Evolutionary conservation across 306 rosid genomes (phyloP).

Genomic region (Psophocarpus tetragonolobus): DNA sequence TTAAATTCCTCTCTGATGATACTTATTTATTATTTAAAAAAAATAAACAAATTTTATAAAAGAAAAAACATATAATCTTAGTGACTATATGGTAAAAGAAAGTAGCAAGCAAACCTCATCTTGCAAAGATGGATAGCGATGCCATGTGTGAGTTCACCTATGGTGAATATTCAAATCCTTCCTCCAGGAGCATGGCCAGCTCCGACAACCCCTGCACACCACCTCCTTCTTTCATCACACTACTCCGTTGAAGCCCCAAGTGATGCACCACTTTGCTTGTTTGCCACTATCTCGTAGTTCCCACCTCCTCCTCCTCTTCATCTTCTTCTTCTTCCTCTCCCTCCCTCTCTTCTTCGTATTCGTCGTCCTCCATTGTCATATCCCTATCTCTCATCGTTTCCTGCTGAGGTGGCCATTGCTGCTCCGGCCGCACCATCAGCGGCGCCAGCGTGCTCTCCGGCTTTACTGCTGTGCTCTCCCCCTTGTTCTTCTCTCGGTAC

Average conservation of each 20-base stretch:
- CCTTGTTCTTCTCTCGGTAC: constrained; percentile 56
- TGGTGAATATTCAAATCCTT: constrained; percentile 30
- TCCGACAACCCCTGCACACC: constrained; percentile 45
- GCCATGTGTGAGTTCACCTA: constrained; percentile 36
- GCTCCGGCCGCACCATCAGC: constrained; percentile 88
- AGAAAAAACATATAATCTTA: constrained; percentile 45
- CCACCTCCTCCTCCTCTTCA: constrained; percentile 42
- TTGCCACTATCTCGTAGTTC: constrained; percentile 65
- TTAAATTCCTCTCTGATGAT: constrained; percentile 29
- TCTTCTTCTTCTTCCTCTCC: constrained; percentile 31
- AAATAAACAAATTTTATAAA: constrained; percentile 60
- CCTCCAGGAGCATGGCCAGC: constrained; percentile 7
- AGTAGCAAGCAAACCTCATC: constrained; percentile 21
- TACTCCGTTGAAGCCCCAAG: constrained; percentile 42
- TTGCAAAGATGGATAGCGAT: constrained; percentile 23
- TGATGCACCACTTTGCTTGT: constrained; percentile 42
- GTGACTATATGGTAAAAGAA: constrained; percentile 50
- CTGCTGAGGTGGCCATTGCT: constrained; percentile 90
- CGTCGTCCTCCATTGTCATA: constrained; percentile 38
- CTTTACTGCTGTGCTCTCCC: background rate
- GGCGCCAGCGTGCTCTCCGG: constrained; percentile 54
- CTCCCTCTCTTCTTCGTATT: constrained; percentile 38
- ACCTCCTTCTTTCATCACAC: constrained; percentile 7
- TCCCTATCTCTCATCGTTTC: background rate
- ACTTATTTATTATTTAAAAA: constrained; percentile 53